Evolutionary conservation across 2,329 filamentous ascomycete genomes (phyloP).

Genomic region (Calonectria honghensis): DNA sequence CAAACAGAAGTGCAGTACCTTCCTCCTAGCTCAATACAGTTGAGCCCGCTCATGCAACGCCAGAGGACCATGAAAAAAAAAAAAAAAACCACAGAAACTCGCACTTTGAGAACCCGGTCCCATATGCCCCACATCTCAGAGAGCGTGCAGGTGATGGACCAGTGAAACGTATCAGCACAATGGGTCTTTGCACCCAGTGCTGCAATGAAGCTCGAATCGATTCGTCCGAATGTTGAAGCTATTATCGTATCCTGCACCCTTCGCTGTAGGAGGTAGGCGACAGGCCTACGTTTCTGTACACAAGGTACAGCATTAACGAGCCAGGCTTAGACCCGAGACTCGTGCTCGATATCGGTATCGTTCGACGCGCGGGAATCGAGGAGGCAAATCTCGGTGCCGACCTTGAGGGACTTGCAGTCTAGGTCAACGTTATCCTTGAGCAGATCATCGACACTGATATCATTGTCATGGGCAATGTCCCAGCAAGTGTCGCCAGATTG

Average conservation of each 20-base stretch:
- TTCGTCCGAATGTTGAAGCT: neutral
- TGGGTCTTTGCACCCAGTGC: neutral
- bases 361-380: conserved; percentile 53
- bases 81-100: no score
- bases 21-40: neutral
- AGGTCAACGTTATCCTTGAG: conserved; percentile 66
- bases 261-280: conserved; percentile 24
- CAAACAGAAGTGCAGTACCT: neutral
- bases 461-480: conserved; percentile 67
- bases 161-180: conserved; percentile 30
- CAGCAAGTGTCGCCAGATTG: conserved; percentile 71
- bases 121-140: neutral
- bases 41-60: neutral
- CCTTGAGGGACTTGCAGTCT: conserved; percentile 66
- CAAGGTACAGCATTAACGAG: neutral
- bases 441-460: conserved; percentile 67
- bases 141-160: neutral
- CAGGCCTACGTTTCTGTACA: conserved; percentile 22
- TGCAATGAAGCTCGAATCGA: neutral
- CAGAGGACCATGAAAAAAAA: neutral
- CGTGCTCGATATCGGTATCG: conserved; percentile 1
- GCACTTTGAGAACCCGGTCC: neutral
- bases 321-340: conserved; percentile 17
- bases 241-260: conserved; percentile 9
- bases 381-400: conserved; percentile 68